Percentiles rank a stretch among this genome's conserved stretches.
Conservation (phyloP, 2,329 filamentous ascomycete species). For the Colletotrichum liriopes region DNA sequence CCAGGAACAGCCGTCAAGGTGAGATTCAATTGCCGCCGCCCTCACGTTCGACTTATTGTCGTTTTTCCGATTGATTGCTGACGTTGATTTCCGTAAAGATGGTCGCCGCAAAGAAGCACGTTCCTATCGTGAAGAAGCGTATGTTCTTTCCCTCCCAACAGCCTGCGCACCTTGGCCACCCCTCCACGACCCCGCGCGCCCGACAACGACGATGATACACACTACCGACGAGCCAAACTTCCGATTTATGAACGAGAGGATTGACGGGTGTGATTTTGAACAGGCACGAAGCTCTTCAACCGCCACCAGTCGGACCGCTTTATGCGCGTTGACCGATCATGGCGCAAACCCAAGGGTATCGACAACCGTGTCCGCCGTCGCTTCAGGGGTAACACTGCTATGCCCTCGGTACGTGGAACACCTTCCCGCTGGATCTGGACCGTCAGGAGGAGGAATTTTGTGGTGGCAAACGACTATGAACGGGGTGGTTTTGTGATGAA, state of each 20-base stretch:
- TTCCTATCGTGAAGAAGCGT: slow-evolving; percentile 99
- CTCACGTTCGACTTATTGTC: slow-evolving; percentile 32
- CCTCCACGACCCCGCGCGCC: slow-evolving; percentile 36
- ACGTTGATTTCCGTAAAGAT: slow-evolving; percentile 73
- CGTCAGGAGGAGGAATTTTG: slow-evolving; percentile 36
- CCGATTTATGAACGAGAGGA: slow-evolving; percentile 35
- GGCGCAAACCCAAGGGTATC: slow-evolving; percentile 99
- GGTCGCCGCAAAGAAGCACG: slow-evolving; percentile 99
- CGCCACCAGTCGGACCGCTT: slow-evolving; percentile 98
- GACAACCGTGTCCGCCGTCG: slow-evolving; percentile 97
- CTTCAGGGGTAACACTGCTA: slow-evolving; percentile 94
- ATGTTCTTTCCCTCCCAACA: slow-evolving; percentile 66
- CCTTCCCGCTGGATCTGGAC: background rate
- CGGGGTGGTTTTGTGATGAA: background rate
- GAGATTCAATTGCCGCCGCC: slow-evolving; percentile 44
- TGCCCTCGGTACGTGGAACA: slow-evolving; percentile 90
- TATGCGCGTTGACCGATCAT: slow-evolving; percentile 90
- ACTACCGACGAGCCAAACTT: slow-evolving; percentile 37
- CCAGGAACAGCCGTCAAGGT: slow-evolving; percentile 61
- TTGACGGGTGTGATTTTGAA: slow-evolving; percentile 58
- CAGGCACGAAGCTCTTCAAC: slow-evolving; percentile 94
- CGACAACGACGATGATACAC: slow-evolving; percentile 14
- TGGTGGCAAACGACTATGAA: slow-evolving; percentile 36
- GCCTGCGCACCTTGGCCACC: slow-evolving; percentile 7
- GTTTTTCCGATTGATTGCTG: slow-evolving; percentile 46